A percentile compares a stretch with the other conserved stretches of the same genome.
These are phyloP conservation scores for Mortierella sp. DNA, from an alignment of 371 early-diverging fungal species.

Conservation along the genomic window DNA sequence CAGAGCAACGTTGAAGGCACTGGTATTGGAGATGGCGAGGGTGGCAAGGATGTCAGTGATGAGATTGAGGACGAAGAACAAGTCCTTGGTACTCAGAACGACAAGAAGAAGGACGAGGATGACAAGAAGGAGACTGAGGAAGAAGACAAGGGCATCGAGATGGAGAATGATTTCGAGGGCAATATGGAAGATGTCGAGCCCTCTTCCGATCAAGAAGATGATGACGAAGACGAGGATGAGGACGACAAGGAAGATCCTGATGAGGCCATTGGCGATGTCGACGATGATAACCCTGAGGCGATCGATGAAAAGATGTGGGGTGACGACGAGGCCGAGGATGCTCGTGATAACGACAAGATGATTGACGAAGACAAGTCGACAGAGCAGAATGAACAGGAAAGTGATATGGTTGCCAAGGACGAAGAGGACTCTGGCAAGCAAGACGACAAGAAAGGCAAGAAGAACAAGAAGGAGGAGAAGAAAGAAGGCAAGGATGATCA, in stretches of 20 bases:
- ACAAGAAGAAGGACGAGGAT: conserved; percentile 70
- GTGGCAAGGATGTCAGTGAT: conserved; percentile 94
- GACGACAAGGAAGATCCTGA: conserved; percentile 79
- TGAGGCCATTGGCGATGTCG: conserved; percentile 93
- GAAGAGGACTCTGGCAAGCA: conserved; percentile 61
- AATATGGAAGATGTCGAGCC: conserved; percentile 88
- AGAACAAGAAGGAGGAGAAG: conserved; percentile 58
- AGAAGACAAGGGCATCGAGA: conserved; percentile 95
- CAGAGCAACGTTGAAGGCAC: conserved; percentile 74
- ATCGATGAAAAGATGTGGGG: conserved; percentile 98
- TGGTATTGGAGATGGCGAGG: conserved; percentile 97
- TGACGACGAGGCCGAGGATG: conserved; percentile 84
- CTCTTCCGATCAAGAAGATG: conserved; percentile 69
- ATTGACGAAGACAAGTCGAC: conserved; percentile 67
- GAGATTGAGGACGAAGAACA: conserved; percentile 98
- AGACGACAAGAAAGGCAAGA: conserved; percentile 57
- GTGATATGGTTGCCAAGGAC: conserved; percentile 78
- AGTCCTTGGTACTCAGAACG: conserved; percentile 88
- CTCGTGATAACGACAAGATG: conserved; percentile 72
- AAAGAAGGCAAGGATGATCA: conserved; percentile 64
- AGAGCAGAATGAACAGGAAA: conserved; percentile 63
- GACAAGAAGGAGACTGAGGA: conserved; percentile 76
- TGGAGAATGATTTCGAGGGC: conserved; percentile 97
- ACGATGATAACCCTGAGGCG: conserved; percentile 87
- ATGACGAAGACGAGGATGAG: conserved; percentile 69